Percentiles rank a stretch among this genome's conserved stretches.
Evolutionary conservation across 2,329 filamentous ascomycete species (phyloP).

Genomic region (Trichoderma koningii): DNA sequence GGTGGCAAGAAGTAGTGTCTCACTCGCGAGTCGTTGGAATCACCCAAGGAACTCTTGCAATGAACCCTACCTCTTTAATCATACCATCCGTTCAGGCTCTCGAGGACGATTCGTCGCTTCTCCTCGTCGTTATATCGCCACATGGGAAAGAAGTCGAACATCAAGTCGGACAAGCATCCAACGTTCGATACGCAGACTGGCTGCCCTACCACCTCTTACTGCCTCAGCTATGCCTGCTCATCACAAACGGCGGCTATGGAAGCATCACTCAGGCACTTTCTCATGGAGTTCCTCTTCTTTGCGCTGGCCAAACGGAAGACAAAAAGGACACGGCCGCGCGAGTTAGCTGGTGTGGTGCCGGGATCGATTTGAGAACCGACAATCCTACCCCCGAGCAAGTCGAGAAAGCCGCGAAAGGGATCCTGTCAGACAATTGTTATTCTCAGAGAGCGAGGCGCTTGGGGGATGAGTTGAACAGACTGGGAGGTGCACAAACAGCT

Average conservation of each 20-base stretch:
- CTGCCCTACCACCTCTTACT: constrained; percentile 43
- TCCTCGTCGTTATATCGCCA: constrained; percentile 41
- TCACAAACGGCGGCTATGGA: constrained; percentile 44
- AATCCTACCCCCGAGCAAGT: constrained; percentile 37
- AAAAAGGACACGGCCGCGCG: constrained; percentile 43
- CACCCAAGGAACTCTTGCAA: constrained; percentile 44
- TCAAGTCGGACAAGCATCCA: constrained; percentile 31
- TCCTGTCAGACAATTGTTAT: constrained; percentile 35
- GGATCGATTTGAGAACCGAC: constrained; percentile 43
- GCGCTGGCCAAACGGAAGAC: constrained; percentile 43
- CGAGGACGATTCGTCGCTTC: constrained; percentile 32
- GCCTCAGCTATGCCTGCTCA: constrained; percentile 39
- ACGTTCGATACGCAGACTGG: constrained; percentile 40
- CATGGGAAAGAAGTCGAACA: constrained; percentile 35
- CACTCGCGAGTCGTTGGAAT: constrained; percentile 40
- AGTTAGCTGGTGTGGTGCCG: constrained; percentile 37
- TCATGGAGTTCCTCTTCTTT: constrained; percentile 41
- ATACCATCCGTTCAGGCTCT: constrained; percentile 43
- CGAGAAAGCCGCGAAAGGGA: constrained; percentile 32
- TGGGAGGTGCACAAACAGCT: constrained; percentile 35
- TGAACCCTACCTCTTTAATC: constrained; percentile 42
- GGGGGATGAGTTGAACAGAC: constrained; percentile 35
- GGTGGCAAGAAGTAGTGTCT: constrained; percentile 38
- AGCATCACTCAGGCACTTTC: constrained; percentile 43
- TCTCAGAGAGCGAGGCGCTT: constrained; percentile 32